These are phyloP conservation scores for Elongisporangium senticosum DNA, from an alignment of 352 stramenopile species.

Conservation along the genomic window DNA sequence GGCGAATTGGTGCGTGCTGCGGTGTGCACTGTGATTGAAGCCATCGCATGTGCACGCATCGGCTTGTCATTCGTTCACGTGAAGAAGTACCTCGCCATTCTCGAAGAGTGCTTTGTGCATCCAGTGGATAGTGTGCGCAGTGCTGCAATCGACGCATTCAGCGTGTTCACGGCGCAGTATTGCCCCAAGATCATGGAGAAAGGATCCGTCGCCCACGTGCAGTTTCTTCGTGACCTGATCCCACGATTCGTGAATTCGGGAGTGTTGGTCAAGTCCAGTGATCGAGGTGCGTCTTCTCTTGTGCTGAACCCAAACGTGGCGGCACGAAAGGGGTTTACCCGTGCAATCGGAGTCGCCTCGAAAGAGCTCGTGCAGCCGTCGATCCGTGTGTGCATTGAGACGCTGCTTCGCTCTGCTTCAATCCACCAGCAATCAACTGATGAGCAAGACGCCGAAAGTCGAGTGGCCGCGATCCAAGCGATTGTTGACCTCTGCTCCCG, in stretches of 20 bases:
- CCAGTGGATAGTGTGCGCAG: conserved; percentile 90
- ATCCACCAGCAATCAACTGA: conserved; percentile 48
- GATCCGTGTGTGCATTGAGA: conserved; percentile 19
- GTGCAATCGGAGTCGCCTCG: conserved; percentile 33
- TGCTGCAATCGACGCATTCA: conserved; percentile 83
- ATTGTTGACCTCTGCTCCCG: conserved; percentile 83
- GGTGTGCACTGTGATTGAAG: conserved; percentile 94
- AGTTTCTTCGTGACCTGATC: conserved; percentile 46
- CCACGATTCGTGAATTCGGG: conserved; percentile 53
- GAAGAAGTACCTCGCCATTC: conserved; percentile 71
- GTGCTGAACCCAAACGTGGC: conserved; percentile 83
- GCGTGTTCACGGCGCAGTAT: conserved; percentile 82
- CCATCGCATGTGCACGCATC: conserved; percentile 55
- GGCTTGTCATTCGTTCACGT: conserved; percentile 52
- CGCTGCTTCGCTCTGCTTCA: conserved; percentile 37
- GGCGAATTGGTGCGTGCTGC: conserved; percentile 94
- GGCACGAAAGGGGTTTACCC: conserved; percentile 78
- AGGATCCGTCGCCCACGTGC: conserved; percentile 28
- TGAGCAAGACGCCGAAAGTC: conserved; percentile 92
- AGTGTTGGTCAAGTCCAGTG: conserved; percentile 25
- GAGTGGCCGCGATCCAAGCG: conserved; percentile 91
- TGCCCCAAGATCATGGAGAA: conserved; percentile 72
- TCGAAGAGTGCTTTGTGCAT: conserved; percentile 93
- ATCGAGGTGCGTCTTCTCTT: conserved; percentile 14
- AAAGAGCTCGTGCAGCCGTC: conserved; percentile 30